These are phyloP conservation scores for Biscutella laevigata DNA, from an alignment of 441 rosid genomes.

Conservation along the genomic window DNA sequence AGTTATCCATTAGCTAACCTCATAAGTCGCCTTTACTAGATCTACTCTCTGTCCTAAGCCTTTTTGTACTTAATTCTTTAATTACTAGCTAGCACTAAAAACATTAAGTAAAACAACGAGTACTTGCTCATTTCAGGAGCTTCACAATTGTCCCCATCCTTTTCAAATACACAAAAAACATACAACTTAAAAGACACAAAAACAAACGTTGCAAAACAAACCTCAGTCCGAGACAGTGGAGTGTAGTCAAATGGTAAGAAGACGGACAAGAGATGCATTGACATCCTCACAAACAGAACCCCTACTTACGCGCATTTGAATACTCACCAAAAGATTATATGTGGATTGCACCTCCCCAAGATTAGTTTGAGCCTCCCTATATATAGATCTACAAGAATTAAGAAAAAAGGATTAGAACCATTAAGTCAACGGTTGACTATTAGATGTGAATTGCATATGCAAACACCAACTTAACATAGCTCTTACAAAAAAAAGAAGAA, in stretches of 20 bases:
- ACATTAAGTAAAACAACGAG: conserved; percentile 5
- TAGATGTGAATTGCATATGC: conserved; percentile 14
- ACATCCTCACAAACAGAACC: no score
- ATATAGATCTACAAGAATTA: no score
- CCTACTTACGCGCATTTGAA: no score
- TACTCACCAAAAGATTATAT: no score
- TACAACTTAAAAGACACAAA: no score
- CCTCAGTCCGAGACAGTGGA: no score
- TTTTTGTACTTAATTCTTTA: conserved; percentile 25
- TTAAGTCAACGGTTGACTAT: neutral
- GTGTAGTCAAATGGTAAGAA: no score
- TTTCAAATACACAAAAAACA: neutral
- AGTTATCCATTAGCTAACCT: conserved; percentile 22
- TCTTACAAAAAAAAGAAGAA: neutral
- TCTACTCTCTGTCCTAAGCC: conserved; percentile 25
- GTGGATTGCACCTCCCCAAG: no score
- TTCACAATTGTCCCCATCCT: conserved; percentile 13
- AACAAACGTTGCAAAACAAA: no score
- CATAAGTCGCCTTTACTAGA: conserved; percentile 26
- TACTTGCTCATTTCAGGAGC: conserved; percentile 12
- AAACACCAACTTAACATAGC: conserved; percentile 3
- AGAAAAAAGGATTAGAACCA: conserved; percentile 1
- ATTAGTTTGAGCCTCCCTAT: no score
- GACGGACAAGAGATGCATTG: no score
- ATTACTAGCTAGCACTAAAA: conserved; percentile 18